phyloP scores from a whole-genome alignment of 2,329 filamentous ascomycete genomes.

The Botrytis tulipae region DNA sequence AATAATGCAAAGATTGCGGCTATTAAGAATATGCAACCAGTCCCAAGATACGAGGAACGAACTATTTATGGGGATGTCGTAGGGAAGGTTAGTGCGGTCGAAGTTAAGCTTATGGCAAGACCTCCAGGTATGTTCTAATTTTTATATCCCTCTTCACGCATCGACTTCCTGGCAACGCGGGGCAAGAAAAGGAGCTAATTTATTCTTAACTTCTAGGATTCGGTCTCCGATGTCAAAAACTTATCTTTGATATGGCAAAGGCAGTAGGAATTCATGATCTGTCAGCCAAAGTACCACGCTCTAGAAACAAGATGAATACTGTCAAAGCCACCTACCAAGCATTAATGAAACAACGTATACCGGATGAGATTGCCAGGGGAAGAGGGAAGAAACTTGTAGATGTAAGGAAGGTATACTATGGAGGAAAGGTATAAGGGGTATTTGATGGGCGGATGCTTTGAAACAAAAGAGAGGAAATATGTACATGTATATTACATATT shows the following conservation, averaged over 20 bases:
- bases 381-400: constrained; percentile 95
- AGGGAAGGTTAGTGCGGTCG: constrained; percentile 82
- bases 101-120: constrained; percentile 76
- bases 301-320: constrained; percentile 95
- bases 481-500: constrained; percentile 43
- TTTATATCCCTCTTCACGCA: not conserved
- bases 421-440: constrained; percentile 49
- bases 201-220: constrained; percentile 61
- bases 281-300: constrained; percentile 76
- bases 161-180: not conserved
- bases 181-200: constrained; percentile 10
- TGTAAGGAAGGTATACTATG: constrained; percentile 95
- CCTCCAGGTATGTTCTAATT: constrained; percentile 70
- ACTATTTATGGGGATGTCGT: constrained; percentile 86
- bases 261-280: constrained; percentile 85
- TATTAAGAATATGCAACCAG: constrained; percentile 89
- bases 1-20: constrained; percentile 76
- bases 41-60: constrained; percentile 84
- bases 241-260: constrained; percentile 93
- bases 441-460: constrained; percentile 20
- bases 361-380: constrained; percentile 85
- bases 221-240: constrained; percentile 83
- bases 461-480: not conserved
- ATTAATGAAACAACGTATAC: constrained; percentile 77
- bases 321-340: constrained; percentile 89